Percentiles rank a stretch among this genome's conserved stretches.
These are phyloP conservation scores for Saccharomycopsis malanga DNA, from an alignment of 805 yeast genomes.

Conservation along the genomic window DNA sequence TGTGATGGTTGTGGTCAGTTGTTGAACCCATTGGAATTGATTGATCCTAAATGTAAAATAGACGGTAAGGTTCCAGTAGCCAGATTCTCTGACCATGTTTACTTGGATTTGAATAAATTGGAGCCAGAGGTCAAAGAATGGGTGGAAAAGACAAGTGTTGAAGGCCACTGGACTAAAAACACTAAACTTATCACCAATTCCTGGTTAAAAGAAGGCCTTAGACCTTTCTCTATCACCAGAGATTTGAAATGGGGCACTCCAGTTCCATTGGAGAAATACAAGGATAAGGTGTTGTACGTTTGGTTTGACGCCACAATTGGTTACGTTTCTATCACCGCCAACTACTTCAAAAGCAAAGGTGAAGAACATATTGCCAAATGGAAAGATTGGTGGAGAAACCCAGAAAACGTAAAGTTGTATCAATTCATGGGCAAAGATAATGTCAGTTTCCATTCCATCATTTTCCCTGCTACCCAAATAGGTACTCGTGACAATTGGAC, in stretches of 20 bases:
- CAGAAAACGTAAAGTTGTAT: constrained; percentile 74
- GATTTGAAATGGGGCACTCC: constrained; percentile 99
- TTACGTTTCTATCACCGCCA: constrained; percentile 92
- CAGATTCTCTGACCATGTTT: constrained; percentile 77
- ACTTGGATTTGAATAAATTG: constrained; percentile 74
- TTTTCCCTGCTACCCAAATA: constrained; percentile 87
- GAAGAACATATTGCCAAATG: constrained; percentile 37
- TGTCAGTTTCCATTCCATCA: constrained; percentile 97
- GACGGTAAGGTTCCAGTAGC: constrained; percentile 79
- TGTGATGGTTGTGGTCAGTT: constrained; percentile 94
- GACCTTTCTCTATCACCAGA: constrained; percentile 94
- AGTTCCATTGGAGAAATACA: constrained; percentile 81
- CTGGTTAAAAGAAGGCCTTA: constrained; percentile 91
- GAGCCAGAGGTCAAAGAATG: constrained; percentile 70
- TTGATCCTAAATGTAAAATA: constrained; percentile 91
- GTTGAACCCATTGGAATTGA: constrained; percentile 86
- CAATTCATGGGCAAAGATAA: constrained; percentile 99
- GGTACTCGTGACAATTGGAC: constrained; percentile 93
- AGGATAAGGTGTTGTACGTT: constrained; percentile 88
- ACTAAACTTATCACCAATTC: constrained; percentile 81
- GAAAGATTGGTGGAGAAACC: constrained; percentile 92
- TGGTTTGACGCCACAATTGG: constrained; percentile 99
- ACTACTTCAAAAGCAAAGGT: constrained; percentile 50
- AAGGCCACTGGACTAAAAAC: constrained; percentile 90
- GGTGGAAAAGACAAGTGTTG: constrained; percentile 57